Evolutionary conservation across 2,329 filamentous ascomycete genomes (phyloP).

Genomic region (Drechslerella stenobrocha): DNA sequence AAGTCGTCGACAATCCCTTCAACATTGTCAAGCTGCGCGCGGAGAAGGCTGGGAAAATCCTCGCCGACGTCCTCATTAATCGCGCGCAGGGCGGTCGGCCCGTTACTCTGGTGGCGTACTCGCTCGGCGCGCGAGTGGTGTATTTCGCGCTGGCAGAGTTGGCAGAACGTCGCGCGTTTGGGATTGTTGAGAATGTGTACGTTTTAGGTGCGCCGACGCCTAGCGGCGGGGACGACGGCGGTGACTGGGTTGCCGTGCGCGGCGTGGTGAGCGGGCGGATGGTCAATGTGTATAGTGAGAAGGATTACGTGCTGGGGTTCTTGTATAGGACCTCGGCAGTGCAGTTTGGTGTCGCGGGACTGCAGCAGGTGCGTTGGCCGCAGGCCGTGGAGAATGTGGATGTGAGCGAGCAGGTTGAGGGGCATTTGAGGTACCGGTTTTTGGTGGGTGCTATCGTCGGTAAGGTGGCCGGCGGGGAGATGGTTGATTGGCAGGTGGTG

Average conservation of each 20-base stretch:
- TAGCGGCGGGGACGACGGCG: constrained; percentile 64
- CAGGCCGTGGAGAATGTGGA: constrained; percentile 70
- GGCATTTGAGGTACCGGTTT: constrained; percentile 71
- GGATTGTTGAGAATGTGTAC: constrained; percentile 79
- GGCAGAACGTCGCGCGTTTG: constrained; percentile 77
- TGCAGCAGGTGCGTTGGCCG: constrained; percentile 73
- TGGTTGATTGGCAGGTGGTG: constrained; percentile 59
- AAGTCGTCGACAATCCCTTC: constrained; percentile 79
- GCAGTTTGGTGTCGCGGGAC: constrained; percentile 78
- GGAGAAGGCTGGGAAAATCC: constrained; percentile 76
- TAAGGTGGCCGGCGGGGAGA: constrained; percentile 70
- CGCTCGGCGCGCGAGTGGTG: constrained; percentile 77
- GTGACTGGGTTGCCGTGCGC: constrained; percentile 75
- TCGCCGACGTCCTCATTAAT: constrained; percentile 81
- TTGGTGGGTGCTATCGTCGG: constrained; percentile 69
- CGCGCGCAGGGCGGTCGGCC: constrained; percentile 79
- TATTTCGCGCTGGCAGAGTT: constrained; percentile 78
- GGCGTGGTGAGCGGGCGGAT: constrained; percentile 78
- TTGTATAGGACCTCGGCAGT: constrained; percentile 82
- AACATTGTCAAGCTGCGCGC: constrained; percentile 74
- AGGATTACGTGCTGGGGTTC: constrained; percentile 85
- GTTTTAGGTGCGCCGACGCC: constrained; percentile 80
- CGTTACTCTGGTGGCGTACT: constrained; percentile 79
- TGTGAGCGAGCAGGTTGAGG: constrained; percentile 67
- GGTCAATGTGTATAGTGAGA: constrained; percentile 84